Evolutionary conservation across 1,284 basidiomycete species (phyloP), one percentile per base, ranked within the genome.

Genomic region (Leccinum pallidistipes): DNA sequence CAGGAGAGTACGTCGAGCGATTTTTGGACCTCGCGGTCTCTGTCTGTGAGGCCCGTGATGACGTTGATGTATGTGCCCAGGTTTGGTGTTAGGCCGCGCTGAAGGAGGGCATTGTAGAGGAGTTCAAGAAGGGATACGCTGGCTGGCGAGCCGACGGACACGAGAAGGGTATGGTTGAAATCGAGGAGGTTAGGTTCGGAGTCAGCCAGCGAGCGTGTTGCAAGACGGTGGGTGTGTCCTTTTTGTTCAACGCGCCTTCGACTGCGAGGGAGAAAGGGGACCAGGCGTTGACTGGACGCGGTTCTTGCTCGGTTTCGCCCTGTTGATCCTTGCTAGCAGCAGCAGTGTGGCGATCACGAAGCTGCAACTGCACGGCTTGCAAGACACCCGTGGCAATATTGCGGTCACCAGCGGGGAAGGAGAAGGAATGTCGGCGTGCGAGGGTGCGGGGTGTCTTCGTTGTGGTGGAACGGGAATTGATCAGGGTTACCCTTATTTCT

Each of bases 81-180:
- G 66, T 89, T 88, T 16, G 95, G 94, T 0, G 84, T 71, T 12
- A 95, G 71, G 24, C 86, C 85, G 50, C 79, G 79, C n/a, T 81
- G 77, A 53, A 94, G 77, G 82, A 96, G 86, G 59, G 87, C 81
- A 68, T 91, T 86, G 79, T 97, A 97, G 5, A 86, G 81, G 61
- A 88, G 84, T 63, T 92, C 76, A 55, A 95, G 77, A 45, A 82
- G 72, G 0, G 80, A 77, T 45, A 93, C 80, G 86, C 83, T 65
- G 86, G 82, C n/a, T 3, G 62, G n/a, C 3, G 68, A 59, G 14
- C 86, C 87, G 5, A 12, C 71, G 64, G 21, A 66, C 59, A 60
- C 90, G 83, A 38, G 83, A 2, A 94, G 74, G 0, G 85, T 86
- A 5, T 80, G 73, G 69, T 95, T 95, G 79, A 88, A 94, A 7